Percentiles rank a stretch among this genome's conserved stretches.
These are phyloP conservation scores for Mesembryanthemum crystallinum DNA, from an alignment of 148 eudicot species.

Conservation along the genomic window DNA sequence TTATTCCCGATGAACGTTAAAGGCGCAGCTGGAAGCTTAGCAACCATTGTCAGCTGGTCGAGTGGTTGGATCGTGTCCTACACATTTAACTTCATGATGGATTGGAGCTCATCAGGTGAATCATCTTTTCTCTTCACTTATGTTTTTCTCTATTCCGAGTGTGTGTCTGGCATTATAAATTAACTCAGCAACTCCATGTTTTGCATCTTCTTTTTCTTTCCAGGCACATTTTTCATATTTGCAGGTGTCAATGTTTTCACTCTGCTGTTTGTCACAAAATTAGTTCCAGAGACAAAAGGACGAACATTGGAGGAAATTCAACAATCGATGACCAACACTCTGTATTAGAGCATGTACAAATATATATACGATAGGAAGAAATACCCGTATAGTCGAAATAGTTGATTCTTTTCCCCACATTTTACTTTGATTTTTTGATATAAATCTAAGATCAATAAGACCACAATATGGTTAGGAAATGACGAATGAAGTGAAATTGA, in stretches of 20 bases:
- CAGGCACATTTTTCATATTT: constrained; percentile 45
- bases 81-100: constrained; percentile 38
- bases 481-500: neutral
- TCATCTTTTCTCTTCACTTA: neutral
- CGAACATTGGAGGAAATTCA: constrained; percentile 44
- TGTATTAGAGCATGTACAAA: neutral
- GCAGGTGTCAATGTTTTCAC: constrained; percentile 21
- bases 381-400: neutral
- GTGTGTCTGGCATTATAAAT: neutral
- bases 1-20: constrained; percentile 40
- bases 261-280: constrained; percentile 26
- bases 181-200: neutral
- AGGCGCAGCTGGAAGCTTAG: constrained; percentile 43
- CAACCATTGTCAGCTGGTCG: constrained; percentile 17
- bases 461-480: neutral
- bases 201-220: neutral
- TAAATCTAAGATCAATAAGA: neutral
- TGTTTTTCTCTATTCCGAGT: neutral
- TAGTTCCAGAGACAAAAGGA: constrained; percentile 44
- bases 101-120: constrained; percentile 46
- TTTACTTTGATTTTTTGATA: neutral
- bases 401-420: neutral
- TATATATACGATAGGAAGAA: neutral
- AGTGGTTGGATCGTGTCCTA: constrained; percentile 35
- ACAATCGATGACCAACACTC: constrained; percentile 13